phyloP scores from a whole-genome alignment of 2,329 filamentous ascomycete species.

The Colletotrichum sp. region DNA sequence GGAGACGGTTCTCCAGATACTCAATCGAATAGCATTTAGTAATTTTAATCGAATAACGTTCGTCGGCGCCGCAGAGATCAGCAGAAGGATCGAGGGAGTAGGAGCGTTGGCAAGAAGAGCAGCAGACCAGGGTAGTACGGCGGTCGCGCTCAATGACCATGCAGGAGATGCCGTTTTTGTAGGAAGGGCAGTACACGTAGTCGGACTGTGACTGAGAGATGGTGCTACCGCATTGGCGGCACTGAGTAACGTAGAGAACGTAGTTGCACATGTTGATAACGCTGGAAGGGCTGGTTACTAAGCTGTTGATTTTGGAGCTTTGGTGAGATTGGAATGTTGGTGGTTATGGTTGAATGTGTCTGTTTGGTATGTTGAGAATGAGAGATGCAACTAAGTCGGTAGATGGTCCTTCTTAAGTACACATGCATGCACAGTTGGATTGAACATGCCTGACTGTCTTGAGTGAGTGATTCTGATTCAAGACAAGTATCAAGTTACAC shows the following conservation, averaged over 20 bases:
- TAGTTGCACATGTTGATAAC: constrained; percentile 11
- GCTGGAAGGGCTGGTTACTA: not conserved
- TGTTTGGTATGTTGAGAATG: not conserved
- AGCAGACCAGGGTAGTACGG: constrained; percentile 2
- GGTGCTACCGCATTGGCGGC: constrained; percentile 9
- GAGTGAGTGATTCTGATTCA: not conserved
- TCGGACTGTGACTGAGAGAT: not conserved
- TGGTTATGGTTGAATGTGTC: not conserved
- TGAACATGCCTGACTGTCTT: not conserved
- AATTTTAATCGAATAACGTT: not conserved
- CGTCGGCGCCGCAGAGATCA: not conserved
- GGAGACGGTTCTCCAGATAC: not conserved
- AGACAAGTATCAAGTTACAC: not conserved
- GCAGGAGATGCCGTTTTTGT: not conserved
- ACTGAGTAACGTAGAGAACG: constrained; percentile 11
- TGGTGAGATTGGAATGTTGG: not conserved
- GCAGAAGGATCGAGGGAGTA: not conserved
- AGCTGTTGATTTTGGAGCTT: not conserved
- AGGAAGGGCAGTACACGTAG: constrained; percentile 12
- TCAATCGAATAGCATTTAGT: not conserved
- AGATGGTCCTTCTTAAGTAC: not conserved
- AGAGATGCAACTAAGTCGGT: fast-evolving
- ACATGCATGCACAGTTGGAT: fast-evolving
- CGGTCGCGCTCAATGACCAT: not conserved
- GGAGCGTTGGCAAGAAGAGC: constrained; percentile 3